These are phyloP conservation scores for Vitis riparia DNA, from an alignment of 164 flowering plant species.

Conservation along the genomic window DNA sequence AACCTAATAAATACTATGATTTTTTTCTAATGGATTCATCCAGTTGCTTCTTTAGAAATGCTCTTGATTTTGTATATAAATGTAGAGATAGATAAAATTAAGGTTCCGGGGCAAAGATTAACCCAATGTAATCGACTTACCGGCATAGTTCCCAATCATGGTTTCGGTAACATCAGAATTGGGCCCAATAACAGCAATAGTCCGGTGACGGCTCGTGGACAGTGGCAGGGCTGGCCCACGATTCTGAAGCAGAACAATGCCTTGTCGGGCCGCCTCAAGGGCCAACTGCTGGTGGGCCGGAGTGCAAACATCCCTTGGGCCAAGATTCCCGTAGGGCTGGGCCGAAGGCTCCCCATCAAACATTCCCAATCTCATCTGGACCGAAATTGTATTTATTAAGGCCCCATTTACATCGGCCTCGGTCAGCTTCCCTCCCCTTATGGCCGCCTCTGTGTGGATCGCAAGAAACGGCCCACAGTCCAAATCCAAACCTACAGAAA, in stretches of 20 bases:
- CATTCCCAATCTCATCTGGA: constrained; percentile 78
- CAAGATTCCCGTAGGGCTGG: constrained; percentile 50
- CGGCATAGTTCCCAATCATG: constrained; percentile 77
- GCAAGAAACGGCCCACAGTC: constrained; percentile 71
- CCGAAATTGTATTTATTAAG: constrained; percentile 40
- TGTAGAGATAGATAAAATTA: too few species aligned
- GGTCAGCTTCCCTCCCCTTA: constrained; percentile 33
- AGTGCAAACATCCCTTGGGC: constrained; percentile 61
- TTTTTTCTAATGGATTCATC: too few species aligned
- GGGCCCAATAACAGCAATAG: constrained; percentile 70
- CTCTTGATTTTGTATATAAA: too few species aligned
- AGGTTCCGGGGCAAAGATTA: too few species aligned
- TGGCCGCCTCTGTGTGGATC: constrained; percentile 45
- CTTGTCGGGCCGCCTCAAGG: constrained; percentile 67
- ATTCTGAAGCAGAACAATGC: constrained; percentile 60
- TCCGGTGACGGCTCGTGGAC: constrained; percentile 33
- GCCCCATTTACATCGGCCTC: constrained; percentile 57
- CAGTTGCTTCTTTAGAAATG: too few species aligned
- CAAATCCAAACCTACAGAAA: constrained; percentile 56
- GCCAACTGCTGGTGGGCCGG: constrained; percentile 58
- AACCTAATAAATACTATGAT: too few species aligned
- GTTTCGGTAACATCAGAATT: constrained; percentile 61
- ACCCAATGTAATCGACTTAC: constrained; percentile 15
- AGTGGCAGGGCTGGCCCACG: constrained; percentile 42
- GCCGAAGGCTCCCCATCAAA: constrained; percentile 61